Percentiles rank a stretch among this genome's conserved stretches.
Evolutionary conservation across 2,329 filamentous ascomycete species (phyloP).

Genomic region (Rutstroemia sp.): DNA sequence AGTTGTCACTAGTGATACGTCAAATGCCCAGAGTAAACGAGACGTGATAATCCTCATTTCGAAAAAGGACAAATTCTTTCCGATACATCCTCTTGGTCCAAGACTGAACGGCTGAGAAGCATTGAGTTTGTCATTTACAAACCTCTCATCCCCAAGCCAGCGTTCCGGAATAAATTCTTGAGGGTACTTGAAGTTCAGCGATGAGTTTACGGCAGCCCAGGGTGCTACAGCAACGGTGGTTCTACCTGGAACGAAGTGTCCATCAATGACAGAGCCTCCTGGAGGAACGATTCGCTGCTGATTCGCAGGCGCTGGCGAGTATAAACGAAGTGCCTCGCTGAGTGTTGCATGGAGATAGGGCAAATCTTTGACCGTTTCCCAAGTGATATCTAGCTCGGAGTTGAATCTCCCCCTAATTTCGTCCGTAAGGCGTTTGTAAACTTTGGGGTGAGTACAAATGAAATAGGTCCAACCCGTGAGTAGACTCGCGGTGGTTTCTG

Average conservation of each 20-base stretch:
- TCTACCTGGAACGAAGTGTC: slow-evolving; percentile 1
- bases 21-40: too few relatives aligned
- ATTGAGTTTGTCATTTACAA: slow-evolving; percentile 1
- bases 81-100: slow-evolving; percentile 12
- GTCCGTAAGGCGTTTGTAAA: slow-evolving; percentile 26
- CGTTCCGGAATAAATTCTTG: slow-evolving; percentile 17
- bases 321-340: slow-evolving; percentile 6
- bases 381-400: slow-evolving; percentile 33
- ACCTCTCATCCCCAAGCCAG: slow-evolving; percentile 26
- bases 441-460: slow-evolving; percentile 28
- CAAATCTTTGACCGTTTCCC: slow-evolving; percentile 13
- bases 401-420: slow-evolving; percentile 36
- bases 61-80: slow-evolving; percentile 10
- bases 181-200: slow-evolving; percentile 7
- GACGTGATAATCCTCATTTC: slow-evolving; percentile 12
- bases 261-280: slow-evolving; percentile 2
- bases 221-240: slow-evolving; percentile 17
- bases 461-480: slow-evolving; percentile 14
- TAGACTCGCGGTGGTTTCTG: slow-evolving; percentile 12
- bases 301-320: slow-evolving; percentile 17
- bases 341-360: neutral
- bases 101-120: slow-evolving; percentile 6
- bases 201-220: neutral
- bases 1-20: too few relatives aligned
- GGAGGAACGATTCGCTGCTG: slow-evolving; percentile 23